Percentiles rank a stretch among this genome's conserved stretches.
Conservation (phyloP, 257 asterid species). For the Lithospermum erythrorhizon region DNA sequence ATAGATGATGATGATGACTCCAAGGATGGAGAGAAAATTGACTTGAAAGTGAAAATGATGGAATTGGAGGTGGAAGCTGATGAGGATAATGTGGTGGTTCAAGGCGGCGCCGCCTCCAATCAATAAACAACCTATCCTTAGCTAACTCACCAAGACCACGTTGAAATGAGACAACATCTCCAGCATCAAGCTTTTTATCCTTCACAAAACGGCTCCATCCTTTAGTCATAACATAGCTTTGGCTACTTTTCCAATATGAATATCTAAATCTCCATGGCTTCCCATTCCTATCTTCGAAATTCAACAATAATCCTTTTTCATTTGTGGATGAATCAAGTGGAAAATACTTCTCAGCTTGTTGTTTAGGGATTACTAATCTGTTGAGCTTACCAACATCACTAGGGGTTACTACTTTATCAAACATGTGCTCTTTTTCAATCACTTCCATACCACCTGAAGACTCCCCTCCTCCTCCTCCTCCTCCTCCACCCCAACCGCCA, state of each 20-base stretch:
- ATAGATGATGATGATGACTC: conserved; percentile 35
- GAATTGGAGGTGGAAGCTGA: conserved; percentile 12
- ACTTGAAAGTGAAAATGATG: conserved; percentile 16
- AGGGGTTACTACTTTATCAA: conserved; percentile 6
- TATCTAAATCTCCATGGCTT: conserved; percentile 7
- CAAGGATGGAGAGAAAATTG: conserved; percentile 41
- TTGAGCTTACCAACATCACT: conserved; percentile 4
- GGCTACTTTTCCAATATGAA: conserved; percentile 79
- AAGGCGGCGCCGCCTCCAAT: conserved; percentile 53
- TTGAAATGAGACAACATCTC: conserved; percentile 56
- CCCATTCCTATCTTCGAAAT: conserved; percentile 4
- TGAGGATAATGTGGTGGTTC: conserved; percentile 1
- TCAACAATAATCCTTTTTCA: neutral
- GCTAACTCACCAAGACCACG: conserved; percentile 59
- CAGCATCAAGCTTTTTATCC: conserved; percentile 79
- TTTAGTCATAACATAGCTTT: conserved; percentile 82
- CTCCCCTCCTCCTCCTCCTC: neutral
- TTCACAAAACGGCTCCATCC: conserved; percentile 97
- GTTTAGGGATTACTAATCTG: neutral
- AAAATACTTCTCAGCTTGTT: conserved; percentile 7
- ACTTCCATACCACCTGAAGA: neutral
- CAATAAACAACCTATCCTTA: conserved; percentile 51
- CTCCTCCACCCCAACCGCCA: neutral
- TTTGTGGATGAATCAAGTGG: neutral
- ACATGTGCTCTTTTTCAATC: conserved; percentile 1